Percentiles rank a stretch among this genome's conserved stretches.
Evolutionary conservation across 805 yeast genomes (phyloP).

Genomic region (Debaryomyces maramus): DNA sequence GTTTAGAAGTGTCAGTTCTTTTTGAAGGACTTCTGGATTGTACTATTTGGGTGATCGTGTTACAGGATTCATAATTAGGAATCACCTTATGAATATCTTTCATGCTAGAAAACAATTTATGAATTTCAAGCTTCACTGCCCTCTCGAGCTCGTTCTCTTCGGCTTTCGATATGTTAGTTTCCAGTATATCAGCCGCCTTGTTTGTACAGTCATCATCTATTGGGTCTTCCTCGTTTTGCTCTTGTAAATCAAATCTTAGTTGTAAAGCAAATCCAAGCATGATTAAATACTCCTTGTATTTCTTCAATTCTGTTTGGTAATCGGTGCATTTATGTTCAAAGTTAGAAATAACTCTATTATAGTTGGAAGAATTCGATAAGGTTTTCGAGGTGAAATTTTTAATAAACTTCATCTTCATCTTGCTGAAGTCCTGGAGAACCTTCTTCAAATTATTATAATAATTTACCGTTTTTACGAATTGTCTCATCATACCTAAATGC

Average conservation of each 20-base stretch:
- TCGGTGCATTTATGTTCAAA: slow-evolving; percentile 42
- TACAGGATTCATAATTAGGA: slow-evolving; percentile 29
- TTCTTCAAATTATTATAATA: slow-evolving; percentile 41
- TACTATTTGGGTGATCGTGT: slow-evolving; percentile 23
- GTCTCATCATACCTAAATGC: slow-evolving; percentile 45
- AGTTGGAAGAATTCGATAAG: slow-evolving; percentile 30
- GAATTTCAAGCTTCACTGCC: slow-evolving; percentile 34
- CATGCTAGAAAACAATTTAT: slow-evolving; percentile 28
- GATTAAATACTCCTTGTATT: slow-evolving; percentile 46
- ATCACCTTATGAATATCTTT: slow-evolving; percentile 33
- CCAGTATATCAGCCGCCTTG: slow-evolving; percentile 11
- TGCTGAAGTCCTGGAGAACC: slow-evolving; percentile 32
- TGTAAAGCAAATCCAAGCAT: slow-evolving; percentile 49
- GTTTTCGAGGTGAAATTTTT: slow-evolving; percentile 24
- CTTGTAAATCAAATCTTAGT: slow-evolving; percentile 43
- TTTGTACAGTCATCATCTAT: no score
- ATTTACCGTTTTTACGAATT: slow-evolving; percentile 40
- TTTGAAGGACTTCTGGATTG: not conserved
- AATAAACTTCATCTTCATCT: slow-evolving; percentile 29
- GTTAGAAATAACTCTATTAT: slow-evolving; percentile 36
- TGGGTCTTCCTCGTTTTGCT: slow-evolving; percentile 7
- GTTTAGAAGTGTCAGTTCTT: slow-evolving; percentile 5
- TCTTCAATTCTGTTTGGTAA: slow-evolving; percentile 44
- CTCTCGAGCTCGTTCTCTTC: slow-evolving; percentile 30
- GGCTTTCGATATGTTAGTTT: not conserved